These are phyloP conservation scores for Acrodontium crateriforme DNA, from an alignment of 2,329 filamentous ascomycete species.

Conservation along the genomic window DNA sequence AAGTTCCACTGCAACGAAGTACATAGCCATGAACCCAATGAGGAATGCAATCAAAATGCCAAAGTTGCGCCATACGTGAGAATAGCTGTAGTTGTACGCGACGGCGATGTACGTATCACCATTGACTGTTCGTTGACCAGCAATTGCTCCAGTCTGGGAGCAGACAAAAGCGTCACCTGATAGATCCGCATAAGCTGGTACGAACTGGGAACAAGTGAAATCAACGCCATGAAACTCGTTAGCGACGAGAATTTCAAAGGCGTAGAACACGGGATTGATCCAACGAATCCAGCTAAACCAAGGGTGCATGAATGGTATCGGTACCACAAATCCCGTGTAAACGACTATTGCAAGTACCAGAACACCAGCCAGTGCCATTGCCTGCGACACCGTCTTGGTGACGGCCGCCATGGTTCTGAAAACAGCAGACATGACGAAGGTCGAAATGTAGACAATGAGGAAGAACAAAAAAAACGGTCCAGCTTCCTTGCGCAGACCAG, in stretches of 20 bases:
- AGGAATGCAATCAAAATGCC: constrained; percentile 52
- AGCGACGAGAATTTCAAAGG: constrained; percentile 46
- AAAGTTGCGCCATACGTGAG: constrained; percentile 42
- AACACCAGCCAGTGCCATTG: constrained; percentile 43
- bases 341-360: constrained; percentile 46
- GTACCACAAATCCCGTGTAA: constrained; percentile 39
- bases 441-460: constrained; percentile 46
- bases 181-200: constrained; percentile 24
- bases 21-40: constrained; percentile 48
- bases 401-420: constrained; percentile 44
- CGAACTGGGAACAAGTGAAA: constrained; percentile 22
- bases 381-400: constrained; percentile 48
- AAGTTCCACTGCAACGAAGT: constrained; percentile 50
- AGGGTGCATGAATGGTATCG: constrained; percentile 25
- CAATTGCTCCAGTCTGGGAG: constrained; percentile 24
- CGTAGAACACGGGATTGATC: constrained; percentile 48
- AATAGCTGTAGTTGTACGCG: constrained; percentile 27
- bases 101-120: constrained; percentile 24
- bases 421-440: constrained; percentile 41
- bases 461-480: constrained; percentile 49
- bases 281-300: constrained; percentile 14
- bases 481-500: constrained; percentile 28
- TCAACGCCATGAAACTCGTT: constrained; percentile 36
- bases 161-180: constrained; percentile 24
- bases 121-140: constrained; percentile 24